These are phyloP conservation scores for Eleusine indica DNA, from an alignment of 176 grass and related monocot species.

Conservation along the genomic window DNA sequence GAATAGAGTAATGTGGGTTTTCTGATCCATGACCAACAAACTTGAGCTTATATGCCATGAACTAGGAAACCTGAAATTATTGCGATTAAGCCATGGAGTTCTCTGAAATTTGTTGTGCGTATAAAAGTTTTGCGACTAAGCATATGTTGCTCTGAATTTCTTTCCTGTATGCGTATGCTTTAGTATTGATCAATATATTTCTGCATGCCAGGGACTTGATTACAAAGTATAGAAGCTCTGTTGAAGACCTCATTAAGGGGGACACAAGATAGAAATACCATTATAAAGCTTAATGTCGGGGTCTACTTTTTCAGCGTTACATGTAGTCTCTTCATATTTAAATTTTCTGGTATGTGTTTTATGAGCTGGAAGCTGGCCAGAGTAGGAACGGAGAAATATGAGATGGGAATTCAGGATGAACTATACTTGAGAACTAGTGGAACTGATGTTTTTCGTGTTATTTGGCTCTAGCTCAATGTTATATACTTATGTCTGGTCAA, in stretches of 20 bases:
- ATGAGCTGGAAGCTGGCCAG: neutral
- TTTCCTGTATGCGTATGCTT: neutral
- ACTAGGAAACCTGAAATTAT: neutral
- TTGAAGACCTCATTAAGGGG: slow-evolving; percentile 45
- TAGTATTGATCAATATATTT: neutral
- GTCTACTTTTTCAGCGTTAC: neutral
- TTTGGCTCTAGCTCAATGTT: neutral
- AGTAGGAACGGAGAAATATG: neutral
- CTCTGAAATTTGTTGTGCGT: neutral
- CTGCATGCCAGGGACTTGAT: slow-evolving; percentile 46
- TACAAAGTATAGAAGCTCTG: slow-evolving; percentile 45
- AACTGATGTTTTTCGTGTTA: neutral
- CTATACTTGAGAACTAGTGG: neutral
- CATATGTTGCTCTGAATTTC: neutral
- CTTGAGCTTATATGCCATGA: neutral
- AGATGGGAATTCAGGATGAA: neutral
- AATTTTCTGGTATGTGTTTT: neutral
- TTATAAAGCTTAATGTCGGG: neutral
- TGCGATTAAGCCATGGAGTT: neutral
- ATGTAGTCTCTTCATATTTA: neutral
- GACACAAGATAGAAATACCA: slow-evolving; percentile 29
- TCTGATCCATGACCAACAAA: neutral
- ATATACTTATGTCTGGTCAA: neutral
- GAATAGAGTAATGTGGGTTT: neutral
- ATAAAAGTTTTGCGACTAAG: neutral